Base-by-base conservation (phyloP, 495 filamentous ascomycete species). In the Penicillium dipodomyicola region DNA sequence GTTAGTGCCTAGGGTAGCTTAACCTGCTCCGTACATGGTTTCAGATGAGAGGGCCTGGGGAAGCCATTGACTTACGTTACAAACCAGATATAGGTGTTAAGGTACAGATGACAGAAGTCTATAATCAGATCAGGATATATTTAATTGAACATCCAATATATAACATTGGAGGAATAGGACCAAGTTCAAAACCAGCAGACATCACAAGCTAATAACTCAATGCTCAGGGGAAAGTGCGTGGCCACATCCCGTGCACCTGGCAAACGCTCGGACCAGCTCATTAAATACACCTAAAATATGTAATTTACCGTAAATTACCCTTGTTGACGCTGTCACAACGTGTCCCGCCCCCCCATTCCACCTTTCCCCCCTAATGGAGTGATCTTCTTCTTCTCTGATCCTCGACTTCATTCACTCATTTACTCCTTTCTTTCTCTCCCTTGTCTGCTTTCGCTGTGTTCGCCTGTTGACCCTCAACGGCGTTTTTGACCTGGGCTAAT, bases 391-490 rank as follows among this genome's bases (percentile, higher is more conserved):
- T 52, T 62, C 49, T 63, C 54, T 59, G 51, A 57, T 54, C 59
- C 56, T 66, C 63, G 51, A 65, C 57, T 53, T 63, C 50, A 63
- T 67, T 61, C 64, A 67, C 58, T 61, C 44, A 65, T 68, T 61
- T 59, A 56, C 42, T 65, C 58, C 53, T 56, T 59, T 61, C 44
- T 64, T 48, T 60, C 52, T 45, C 32, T 49, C 3, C 52, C 59
- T 61, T 60, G 51, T 60, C 65, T 70, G 68, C 61, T 67, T 68
- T 68, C 60, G 63, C 63, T 62, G 51, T 67, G 57, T 67, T 69
- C 64, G 58, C 22, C 35, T 40, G 49, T 52, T 52, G 49, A 52
- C 23, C 17, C 39, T 73, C 72, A 63, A 66, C 64, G 66, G 53
- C 57, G 53, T 55, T 52, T 60, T 68, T 54, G 61, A 69, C 66